Evolutionary conservation across 2,329 filamentous ascomycete species (phyloP).

Genomic region (Phaeosphaeria sp.): DNA sequence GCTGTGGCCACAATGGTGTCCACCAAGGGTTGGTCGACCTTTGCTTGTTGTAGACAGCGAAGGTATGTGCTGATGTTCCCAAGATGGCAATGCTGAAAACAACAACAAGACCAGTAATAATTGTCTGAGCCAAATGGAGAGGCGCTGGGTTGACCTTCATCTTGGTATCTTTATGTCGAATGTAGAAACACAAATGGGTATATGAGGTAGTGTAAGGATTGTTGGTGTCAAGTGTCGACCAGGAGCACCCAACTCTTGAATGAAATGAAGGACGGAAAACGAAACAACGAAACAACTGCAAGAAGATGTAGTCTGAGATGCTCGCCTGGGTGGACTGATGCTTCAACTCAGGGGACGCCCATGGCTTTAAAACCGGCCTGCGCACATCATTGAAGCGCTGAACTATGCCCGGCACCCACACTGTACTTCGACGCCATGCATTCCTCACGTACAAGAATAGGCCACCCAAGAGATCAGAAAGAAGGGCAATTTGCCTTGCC

Average conservation of each 20-base stretch:
- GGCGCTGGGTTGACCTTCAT: conserved; percentile 49
- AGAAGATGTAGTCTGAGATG: conserved; percentile 22
- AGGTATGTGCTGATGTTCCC: conserved; percentile 51
- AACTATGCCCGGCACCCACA: conserved; percentile 9
- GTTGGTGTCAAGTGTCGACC: conserved; percentile 28
- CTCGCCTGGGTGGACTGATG: conserved; percentile 23
- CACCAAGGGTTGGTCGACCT: conserved; percentile 55
- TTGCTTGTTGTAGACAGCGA: conserved; percentile 53
- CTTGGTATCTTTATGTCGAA: conserved; percentile 8
- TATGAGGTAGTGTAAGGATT: conserved; percentile 9
- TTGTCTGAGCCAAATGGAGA: conserved; percentile 43
- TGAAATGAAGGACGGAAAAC: conserved; percentile 30
- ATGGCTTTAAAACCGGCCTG: conserved; percentile 38
- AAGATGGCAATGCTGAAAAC: conserved; percentile 51
- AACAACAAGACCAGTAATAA: conserved; percentile 46
- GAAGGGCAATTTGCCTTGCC: conserved; percentile 28
- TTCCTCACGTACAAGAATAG: conserved; percentile 20
- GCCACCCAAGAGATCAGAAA: conserved; percentile 10
- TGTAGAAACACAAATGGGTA: conserved; percentile 8
- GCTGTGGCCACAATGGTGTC: conserved; percentile 55
- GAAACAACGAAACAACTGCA: conserved; percentile 17
- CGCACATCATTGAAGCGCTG: conserved; percentile 1
- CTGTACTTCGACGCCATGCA: conserved; percentile 7
- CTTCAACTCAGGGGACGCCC: conserved; percentile 25
- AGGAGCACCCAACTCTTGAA: conserved; percentile 35